A percentile compares a stretch with the other conserved stretches of the same genome.
These are phyloP conservation scores for Acer negundo DNA, from an alignment of 345 rosid species.

Conservation along the genomic window DNA sequence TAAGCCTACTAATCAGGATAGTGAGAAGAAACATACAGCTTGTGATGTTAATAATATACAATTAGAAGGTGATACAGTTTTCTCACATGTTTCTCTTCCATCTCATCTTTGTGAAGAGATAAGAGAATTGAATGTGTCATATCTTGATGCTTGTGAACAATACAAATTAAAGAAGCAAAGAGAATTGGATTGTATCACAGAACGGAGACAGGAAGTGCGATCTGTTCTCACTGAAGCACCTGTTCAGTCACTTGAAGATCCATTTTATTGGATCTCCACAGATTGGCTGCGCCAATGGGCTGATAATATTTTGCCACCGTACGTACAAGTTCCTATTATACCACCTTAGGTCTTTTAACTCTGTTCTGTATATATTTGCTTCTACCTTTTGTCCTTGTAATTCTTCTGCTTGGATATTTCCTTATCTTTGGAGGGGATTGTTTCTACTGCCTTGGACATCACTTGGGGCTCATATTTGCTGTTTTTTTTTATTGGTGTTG, in stretches of 20 bases:
- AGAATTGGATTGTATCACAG: conserved; percentile 51
- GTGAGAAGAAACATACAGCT: conserved; percentile 28
- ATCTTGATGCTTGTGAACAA: conserved; percentile 56
- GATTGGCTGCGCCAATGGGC: conserved; percentile 99
- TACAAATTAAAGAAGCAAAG: conserved; percentile 62
- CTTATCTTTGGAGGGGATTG: background rate
- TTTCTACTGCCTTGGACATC: too few species aligned
- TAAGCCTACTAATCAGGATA: conserved; percentile 50
- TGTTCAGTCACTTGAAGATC: conserved; percentile 64
- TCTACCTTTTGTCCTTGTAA: conserved; percentile 2
- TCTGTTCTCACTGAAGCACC: conserved; percentile 83
- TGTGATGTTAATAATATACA: conserved; percentile 31
- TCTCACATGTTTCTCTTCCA: conserved; percentile 60
- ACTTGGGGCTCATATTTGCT: background rate
- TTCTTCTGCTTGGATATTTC: background rate
- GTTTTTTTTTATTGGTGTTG: background rate
- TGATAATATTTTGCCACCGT: conserved; percentile 70
- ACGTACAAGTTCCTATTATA: conserved; percentile 39
- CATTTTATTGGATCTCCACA: conserved; percentile 74
- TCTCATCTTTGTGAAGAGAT: conserved; percentile 63
- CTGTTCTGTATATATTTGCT: conserved; percentile 2
- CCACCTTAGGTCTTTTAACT: conserved; percentile 2
- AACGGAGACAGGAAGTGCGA: conserved; percentile 83
- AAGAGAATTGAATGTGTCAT: conserved; percentile 54
- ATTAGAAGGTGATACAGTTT: conserved; percentile 36